phyloP scores from a whole-genome alignment of 257 asterid genomes.

The Ligustrum vulgare region DNA sequence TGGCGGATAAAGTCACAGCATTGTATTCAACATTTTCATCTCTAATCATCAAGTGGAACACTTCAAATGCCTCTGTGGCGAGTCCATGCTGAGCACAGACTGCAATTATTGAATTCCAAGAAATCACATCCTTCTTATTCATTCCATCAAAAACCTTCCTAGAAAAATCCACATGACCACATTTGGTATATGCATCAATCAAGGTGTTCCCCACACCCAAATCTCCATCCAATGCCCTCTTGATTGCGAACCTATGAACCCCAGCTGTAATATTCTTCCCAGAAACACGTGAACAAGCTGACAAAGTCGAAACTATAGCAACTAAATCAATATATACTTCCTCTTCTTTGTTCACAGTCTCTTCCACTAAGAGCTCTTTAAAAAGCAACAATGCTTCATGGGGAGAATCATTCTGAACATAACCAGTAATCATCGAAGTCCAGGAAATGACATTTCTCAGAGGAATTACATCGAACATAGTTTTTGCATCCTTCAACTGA shows the following conservation, averaged over 20 bases:
- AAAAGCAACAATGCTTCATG: conserved; percentile 72
- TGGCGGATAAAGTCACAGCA: conserved; percentile 71
- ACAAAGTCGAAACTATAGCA: conserved; percentile 62
- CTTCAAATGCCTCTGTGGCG: conserved; percentile 56
- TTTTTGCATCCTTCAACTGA: conserved; percentile 54
- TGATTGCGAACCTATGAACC: conserved; percentile 68
- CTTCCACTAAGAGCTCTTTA: conserved; percentile 56
- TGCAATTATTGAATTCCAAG: conserved; percentile 92
- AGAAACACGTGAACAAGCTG: conserved; percentile 78
- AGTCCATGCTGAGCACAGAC: conserved; percentile 74
- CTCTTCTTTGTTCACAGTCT: conserved; percentile 24
- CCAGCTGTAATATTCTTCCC: conserved; percentile 54
- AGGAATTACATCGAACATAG: conserved; percentile 74
- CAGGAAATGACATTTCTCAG: conserved; percentile 83
- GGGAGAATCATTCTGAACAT: conserved; percentile 52
- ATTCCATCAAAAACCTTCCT: conserved; percentile 68
- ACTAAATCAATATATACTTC: conserved; percentile 65
- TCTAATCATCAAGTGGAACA: conserved; percentile 50
- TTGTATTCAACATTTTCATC: conserved; percentile 44
- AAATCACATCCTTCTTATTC: conserved; percentile 59
- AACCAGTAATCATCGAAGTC: conserved; percentile 89
- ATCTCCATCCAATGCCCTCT: conserved; percentile 59
- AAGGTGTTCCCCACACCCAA: conserved; percentile 68
- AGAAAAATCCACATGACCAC: conserved; percentile 69
- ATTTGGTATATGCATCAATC: conserved; percentile 86